phyloP scores from a whole-genome alignment of 192 early-diverging fungal genomes.

The Coemansia sp. region DNA sequence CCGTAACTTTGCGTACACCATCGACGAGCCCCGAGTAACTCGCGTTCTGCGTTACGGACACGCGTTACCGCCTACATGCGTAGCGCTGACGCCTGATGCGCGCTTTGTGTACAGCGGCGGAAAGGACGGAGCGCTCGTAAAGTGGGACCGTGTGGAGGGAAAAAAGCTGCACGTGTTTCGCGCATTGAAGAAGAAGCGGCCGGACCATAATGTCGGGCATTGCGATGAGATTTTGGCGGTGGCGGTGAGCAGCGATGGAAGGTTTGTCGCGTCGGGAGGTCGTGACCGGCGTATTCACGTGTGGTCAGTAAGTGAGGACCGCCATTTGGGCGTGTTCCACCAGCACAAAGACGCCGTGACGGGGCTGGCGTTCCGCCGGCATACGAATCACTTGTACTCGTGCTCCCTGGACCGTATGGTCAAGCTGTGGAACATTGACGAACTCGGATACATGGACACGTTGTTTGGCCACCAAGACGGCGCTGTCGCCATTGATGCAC shows the following conservation, averaged over 20 bases:
- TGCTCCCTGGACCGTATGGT: constrained; percentile 88
- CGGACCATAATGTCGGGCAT: constrained; percentile 66
- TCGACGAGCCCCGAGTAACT: constrained; percentile 27
- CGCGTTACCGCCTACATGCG: constrained; percentile 76
- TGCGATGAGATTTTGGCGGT: constrained; percentile 72
- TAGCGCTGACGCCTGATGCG: constrained; percentile 69
- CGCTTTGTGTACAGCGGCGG: constrained; percentile 77
- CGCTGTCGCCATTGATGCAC: constrained; percentile 75
- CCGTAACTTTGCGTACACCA: constrained; percentile 19
- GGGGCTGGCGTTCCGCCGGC: constrained; percentile 80
- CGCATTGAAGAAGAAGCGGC: constrained; percentile 61
- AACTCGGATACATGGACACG: constrained; percentile 90
- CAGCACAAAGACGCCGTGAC: constrained; percentile 93
- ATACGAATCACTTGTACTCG: constrained; percentile 76
- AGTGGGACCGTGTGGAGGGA: constrained; percentile 74
- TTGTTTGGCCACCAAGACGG: constrained; percentile 97
- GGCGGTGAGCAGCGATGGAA: constrained; percentile 66
- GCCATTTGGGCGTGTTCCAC: constrained; percentile 69
- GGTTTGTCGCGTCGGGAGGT: constrained; percentile 81
- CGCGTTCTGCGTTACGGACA: constrained; percentile 56
- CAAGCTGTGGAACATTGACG: constrained; percentile 96
- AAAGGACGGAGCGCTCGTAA: constrained; percentile 92
- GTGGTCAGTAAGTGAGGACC: constrained; percentile 82
- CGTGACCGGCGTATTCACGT: constrained; percentile 87
- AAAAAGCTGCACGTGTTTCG: constrained; percentile 65